A percentile compares a stretch with the other conserved stretches of the same genome.
Evolutionary conservation across 2,329 filamentous ascomycete genomes (phyloP).

Genomic region (Neophaeococcomyces mojaviensis): DNA sequence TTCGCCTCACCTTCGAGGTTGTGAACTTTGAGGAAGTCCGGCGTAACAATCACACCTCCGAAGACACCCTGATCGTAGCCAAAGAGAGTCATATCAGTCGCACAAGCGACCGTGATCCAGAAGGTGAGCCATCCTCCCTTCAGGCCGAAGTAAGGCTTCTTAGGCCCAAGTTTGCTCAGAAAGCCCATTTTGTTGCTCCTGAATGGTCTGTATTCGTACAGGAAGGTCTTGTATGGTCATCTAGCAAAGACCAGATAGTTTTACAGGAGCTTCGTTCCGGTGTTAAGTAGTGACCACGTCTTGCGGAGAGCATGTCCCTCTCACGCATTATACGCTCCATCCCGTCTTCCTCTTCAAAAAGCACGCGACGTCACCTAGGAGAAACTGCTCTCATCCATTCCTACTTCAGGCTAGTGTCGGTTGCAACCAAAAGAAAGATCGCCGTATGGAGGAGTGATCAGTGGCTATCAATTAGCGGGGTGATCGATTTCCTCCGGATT

Average conservation of each 20-base stretch:
- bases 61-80: slow-evolving; percentile 48
- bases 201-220: not conserved
- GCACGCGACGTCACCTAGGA: not conserved
- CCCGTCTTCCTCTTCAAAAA: not conserved
- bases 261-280: not conserved
- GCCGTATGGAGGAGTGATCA: not conserved
- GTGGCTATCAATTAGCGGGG: not conserved
- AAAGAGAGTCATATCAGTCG: slow-evolving; percentile 42
- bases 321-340: not conserved
- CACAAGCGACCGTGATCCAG: slow-evolving; percentile 45
- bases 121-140: slow-evolving; percentile 51
- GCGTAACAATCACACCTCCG: slow-evolving; percentile 48
- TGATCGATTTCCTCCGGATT: not conserved
- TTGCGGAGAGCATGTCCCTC: not conserved
- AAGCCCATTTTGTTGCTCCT: slow-evolving; percentile 11
- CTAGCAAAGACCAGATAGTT: too few species aligned
- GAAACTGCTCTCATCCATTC: not conserved
- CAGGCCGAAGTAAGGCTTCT: slow-evolving; percentile 44
- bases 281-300: not conserved
- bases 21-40: slow-evolving; percentile 45
- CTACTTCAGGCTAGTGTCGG: not conserved
- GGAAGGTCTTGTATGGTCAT: too few species aligned
- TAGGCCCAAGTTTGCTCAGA: slow-evolving; percentile 10
- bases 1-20: slow-evolving; percentile 34
- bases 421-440: not conserved